Evolutionary conservation across 164 flowering plant genomes (phyloP).

Genomic region (Nelumbo lutea): DNA sequence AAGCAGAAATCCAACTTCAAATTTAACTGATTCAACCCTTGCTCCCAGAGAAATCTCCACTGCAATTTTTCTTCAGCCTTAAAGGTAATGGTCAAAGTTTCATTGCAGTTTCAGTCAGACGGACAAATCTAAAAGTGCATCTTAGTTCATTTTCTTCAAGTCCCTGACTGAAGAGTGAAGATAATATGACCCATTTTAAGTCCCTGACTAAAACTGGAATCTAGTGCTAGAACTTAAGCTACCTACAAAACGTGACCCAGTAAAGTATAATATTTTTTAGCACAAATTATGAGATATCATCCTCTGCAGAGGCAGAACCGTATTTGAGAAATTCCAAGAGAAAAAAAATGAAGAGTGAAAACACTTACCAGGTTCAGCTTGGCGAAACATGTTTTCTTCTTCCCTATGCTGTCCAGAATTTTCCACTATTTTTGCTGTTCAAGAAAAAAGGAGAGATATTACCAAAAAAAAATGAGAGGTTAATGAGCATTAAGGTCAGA

Average conservation of each 20-base stretch:
- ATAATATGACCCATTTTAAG: not conserved
- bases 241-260: not conserved
- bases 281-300: not conserved
- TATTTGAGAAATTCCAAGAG: not conserved
- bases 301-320: not conserved
- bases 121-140: not conserved
- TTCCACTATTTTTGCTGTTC: constrained; percentile 32
- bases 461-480: constrained; percentile 9
- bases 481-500: not conserved
- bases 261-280: not conserved
- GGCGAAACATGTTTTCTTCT: constrained; percentile 25
- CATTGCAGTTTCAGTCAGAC: not conserved
- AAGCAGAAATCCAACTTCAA: not conserved
- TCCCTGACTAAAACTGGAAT: not conserved
- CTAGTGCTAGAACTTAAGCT: not conserved
- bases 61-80: not conserved
- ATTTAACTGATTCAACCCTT: not conserved
- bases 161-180: not conserved
- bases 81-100: not conserved
- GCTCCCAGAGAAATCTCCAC: not conserved
- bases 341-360: not conserved
- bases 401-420: constrained; percentile 27
- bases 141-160: not conserved
- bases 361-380: constrained; percentile 24
- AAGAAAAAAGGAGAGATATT: not conserved